These are phyloP conservation scores for Magnaporthiopsis incrustans DNA, from an alignment of 2,329 filamentous ascomycete species.

Conservation along the genomic window DNA sequence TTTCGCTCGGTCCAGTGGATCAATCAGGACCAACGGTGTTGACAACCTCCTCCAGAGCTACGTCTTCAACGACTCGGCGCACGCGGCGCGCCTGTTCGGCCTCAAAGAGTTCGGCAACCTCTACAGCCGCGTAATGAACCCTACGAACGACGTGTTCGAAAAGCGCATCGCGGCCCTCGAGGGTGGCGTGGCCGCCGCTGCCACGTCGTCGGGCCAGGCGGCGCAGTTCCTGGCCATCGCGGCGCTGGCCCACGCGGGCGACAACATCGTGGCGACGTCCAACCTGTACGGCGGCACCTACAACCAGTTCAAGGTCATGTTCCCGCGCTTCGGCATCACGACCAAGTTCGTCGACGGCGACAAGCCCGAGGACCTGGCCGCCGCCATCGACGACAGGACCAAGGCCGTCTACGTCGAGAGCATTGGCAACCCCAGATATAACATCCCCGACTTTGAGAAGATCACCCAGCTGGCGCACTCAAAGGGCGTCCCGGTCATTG, in stretches of 20 bases:
- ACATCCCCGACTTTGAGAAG: conserved; percentile 82
- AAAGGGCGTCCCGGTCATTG: conserved; percentile 58
- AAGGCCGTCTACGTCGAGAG: conserved; percentile 89
- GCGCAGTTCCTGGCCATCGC: conserved; percentile 88
- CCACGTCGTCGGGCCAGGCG: conserved; percentile 76
- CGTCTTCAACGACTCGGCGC: conserved; percentile 91
- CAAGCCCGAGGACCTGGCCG: conserved; percentile 67
- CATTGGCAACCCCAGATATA: conserved; percentile 91
- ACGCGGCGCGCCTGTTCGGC: conserved; percentile 88
- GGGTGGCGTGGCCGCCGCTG: conserved; percentile 80
- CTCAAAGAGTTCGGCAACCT: conserved; percentile 98
- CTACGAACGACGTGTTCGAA: conserved; percentile 92
- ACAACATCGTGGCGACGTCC: conserved; percentile 87
- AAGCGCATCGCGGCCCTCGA: conserved; percentile 94
- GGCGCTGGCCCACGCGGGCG: conserved; percentile 76
- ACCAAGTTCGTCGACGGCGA: conserved; percentile 86
- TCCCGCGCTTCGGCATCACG: conserved; percentile 77
- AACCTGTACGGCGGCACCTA: conserved; percentile 95
- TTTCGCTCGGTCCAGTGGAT: not conserved
- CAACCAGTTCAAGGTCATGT: conserved; percentile 90
- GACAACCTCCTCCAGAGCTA: conserved; percentile 49
- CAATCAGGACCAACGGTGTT: not conserved
- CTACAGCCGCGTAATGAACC: conserved; percentile 95
- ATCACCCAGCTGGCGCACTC: conserved; percentile 72
- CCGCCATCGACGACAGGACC: conserved; percentile 83